Conservation (phyloP, 306 rosid genomes). For the Benincasa hispida region DNA sequence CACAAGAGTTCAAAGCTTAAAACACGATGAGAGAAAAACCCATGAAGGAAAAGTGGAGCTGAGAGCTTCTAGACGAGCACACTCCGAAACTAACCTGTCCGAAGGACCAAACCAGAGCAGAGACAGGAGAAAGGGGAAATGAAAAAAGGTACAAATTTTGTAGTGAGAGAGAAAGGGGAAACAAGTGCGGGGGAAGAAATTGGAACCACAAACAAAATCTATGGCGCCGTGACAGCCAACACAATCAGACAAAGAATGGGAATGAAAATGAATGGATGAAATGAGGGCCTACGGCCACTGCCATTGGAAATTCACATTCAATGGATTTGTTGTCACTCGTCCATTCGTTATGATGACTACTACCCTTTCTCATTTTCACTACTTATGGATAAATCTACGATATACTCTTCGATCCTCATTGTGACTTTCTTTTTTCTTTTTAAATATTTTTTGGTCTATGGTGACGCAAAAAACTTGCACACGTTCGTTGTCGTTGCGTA, state of each 20-base stretch:
- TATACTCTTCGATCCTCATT: too few species aligned
- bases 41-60: background rate
- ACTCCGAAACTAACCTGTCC: background rate
- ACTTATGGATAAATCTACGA: too few species aligned
- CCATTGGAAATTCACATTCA: background rate
- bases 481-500: too few species aligned
- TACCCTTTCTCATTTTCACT: too few species aligned
- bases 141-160: slow-evolving; percentile 4
- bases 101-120: background rate
- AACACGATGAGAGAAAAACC: background rate
- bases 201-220: slow-evolving; percentile 39
- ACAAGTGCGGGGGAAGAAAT: slow-evolving; percentile 9
- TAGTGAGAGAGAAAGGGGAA: background rate
- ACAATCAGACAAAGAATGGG: slow-evolving; percentile 10
- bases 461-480: too few species aligned
- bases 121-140: background rate
- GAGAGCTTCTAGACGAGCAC: background rate
- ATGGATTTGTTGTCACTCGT: background rate
- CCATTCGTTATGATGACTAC: too few species aligned
- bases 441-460: too few species aligned
- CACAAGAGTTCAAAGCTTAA: background rate
- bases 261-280: background rate
- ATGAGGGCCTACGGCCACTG: background rate
- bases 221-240: slow-evolving; percentile 58
- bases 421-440: too few species aligned